Percentiles rank a stretch among this genome's conserved stretches.
These are phyloP conservation scores for Tulasnella sp. DNA, from an alignment of 768 basidiomycete genomes.

Conservation along the genomic window DNA sequence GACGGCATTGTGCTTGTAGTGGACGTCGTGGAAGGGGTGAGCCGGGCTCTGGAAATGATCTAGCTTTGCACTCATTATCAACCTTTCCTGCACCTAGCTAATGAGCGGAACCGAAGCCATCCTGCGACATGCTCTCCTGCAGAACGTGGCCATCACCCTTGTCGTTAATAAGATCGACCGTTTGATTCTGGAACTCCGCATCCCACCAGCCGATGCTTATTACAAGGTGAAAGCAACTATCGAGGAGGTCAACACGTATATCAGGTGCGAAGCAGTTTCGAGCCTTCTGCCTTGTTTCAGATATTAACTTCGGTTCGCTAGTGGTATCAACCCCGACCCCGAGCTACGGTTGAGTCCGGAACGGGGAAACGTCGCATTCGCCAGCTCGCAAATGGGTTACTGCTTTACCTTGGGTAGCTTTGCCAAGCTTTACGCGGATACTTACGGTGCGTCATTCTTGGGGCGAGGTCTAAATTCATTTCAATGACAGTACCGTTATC, in stretches of 20 bases:
- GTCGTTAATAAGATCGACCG: slow-evolving; percentile 98
- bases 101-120: slow-evolving; percentile 91
- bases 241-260: slow-evolving; percentile 95
- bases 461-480: not conserved
- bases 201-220: slow-evolving; percentile 94
- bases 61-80: slow-evolving; percentile 28
- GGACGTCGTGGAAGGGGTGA: slow-evolving; percentile 96
- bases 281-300: slow-evolving; percentile 12
- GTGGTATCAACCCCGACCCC: slow-evolving; percentile 78
- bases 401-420: slow-evolving; percentile 94
- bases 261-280: slow-evolving; percentile 55
- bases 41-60: slow-evolving; percentile 36
- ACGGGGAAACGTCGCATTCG: slow-evolving; percentile 93
- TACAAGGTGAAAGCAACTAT: slow-evolving; percentile 99
- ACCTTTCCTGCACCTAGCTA: slow-evolving; percentile 48
- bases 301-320: slow-evolving; percentile 27
- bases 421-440: slow-evolving; percentile 93
- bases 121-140: slow-evolving; percentile 84
- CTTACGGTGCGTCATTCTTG: slow-evolving; percentile 58
- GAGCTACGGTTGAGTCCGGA: slow-evolving; percentile 88
- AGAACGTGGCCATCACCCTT: slow-evolving; percentile 83
- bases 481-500: not conserved
- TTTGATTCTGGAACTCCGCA: slow-evolving; percentile 90
- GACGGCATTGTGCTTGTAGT: slow-evolving; percentile 94
- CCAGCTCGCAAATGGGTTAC: slow-evolving; percentile 96